A percentile compares a stretch with the other conserved stretches of the same genome.
These are phyloP conservation scores for Crithidia expoeki DNA, from an alignment of 208 protist genomes.

Conservation along the genomic window DNA sequence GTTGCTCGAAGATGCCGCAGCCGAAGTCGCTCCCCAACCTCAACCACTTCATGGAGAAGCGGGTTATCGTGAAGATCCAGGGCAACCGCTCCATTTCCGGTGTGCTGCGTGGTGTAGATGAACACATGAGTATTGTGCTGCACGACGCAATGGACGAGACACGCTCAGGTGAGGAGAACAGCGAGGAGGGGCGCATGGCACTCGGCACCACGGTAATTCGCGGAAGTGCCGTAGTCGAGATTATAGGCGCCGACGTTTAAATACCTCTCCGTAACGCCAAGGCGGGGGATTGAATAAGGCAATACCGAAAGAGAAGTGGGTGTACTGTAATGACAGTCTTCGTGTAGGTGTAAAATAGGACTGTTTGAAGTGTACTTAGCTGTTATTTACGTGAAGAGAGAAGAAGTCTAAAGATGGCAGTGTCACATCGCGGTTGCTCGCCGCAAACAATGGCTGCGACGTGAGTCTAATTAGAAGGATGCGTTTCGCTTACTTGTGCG, in stretches of 20 bases:
- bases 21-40: conserved; percentile 85
- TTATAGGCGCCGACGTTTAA: conserved; percentile 83
- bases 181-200: conserved; percentile 64
- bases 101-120: conserved; percentile 95
- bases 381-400: too few species aligned
- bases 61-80: conserved; percentile 94
- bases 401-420: too few species aligned
- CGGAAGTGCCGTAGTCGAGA: conserved; percentile 91
- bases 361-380: too few species aligned
- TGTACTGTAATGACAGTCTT: too few species aligned
- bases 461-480: too few species aligned
- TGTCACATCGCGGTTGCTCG: too few species aligned
- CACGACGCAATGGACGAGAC: conserved; percentile 96
- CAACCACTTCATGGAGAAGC: conserved; percentile 95
- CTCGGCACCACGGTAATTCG: conserved; percentile 92
- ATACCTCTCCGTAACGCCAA: too few species aligned
- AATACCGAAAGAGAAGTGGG: too few species aligned
- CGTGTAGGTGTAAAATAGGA: too few species aligned
- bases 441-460: too few species aligned
- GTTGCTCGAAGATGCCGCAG: conserved; percentile 48
- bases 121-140: conserved; percentile 98
- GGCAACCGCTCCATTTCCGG: conserved; percentile 95
- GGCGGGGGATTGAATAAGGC: too few species aligned
- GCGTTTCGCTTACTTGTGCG: too few species aligned
- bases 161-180: conserved; percentile 13